Percentiles rank a stretch among this genome's conserved stretches.
These are phyloP conservation scores for Pythium brachiatum DNA, from an alignment of 352 stramenopile genomes.

Conservation along the genomic window DNA sequence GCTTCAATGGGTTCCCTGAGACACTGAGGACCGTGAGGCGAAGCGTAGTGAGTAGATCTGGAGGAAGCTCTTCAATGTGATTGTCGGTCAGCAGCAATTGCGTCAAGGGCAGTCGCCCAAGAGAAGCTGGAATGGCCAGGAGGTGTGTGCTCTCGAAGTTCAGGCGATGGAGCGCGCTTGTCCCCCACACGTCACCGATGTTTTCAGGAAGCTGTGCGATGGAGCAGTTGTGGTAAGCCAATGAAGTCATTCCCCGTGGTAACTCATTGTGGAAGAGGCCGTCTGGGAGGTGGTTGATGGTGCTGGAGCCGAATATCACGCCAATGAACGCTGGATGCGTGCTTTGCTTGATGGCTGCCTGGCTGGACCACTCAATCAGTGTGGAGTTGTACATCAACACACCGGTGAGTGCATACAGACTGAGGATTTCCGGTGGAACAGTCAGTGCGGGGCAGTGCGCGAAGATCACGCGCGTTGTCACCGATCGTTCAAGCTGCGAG, in stretches of 20 bases:
- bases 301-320: not conserved
- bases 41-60: not conserved
- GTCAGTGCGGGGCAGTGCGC: not conserved
- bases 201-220: not conserved
- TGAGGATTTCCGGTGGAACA: not conserved
- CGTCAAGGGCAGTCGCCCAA: not conserved
- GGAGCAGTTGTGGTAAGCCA: not conserved
- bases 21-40: not conserved
- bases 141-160: not conserved
- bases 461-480: constrained; percentile 1
- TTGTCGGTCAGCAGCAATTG: not conserved
- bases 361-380: not conserved
- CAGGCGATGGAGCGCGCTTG: not conserved
- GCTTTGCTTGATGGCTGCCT: not conserved
- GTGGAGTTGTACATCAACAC: constrained; percentile 8
- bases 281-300: not conserved
- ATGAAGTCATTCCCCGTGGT: not conserved
- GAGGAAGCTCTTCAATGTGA: not conserved
- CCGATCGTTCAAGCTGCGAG: not conserved
- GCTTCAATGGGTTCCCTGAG: constrained; percentile 1
- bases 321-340: constrained; percentile 3
- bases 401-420: not conserved
- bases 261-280: not conserved
- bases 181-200: constrained; percentile 2
- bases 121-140: not conserved